Conservation (phyloP, 306 rosid genomes). For the Coriaria nepalensis region DNA sequence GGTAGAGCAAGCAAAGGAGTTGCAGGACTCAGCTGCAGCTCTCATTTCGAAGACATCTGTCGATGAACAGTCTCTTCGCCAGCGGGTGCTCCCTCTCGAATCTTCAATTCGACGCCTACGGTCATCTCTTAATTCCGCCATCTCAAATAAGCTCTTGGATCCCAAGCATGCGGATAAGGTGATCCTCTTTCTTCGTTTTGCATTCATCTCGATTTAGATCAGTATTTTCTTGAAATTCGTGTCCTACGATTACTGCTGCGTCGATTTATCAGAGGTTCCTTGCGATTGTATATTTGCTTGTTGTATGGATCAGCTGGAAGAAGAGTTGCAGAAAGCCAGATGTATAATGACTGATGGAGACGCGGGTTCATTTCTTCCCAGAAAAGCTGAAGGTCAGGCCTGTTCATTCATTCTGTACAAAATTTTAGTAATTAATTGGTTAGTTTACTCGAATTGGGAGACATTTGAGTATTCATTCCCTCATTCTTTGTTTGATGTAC, state of each 20-base stretch:
- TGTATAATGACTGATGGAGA: slow-evolving; percentile 80
- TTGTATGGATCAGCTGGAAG: slow-evolving; percentile 44
- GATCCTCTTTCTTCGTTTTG: slow-evolving; percentile 1
- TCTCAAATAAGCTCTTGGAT: slow-evolving; percentile 32
- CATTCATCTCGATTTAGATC: background rate
- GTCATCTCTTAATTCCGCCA: slow-evolving; percentile 41
- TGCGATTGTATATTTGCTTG: background rate
- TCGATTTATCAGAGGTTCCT: background rate
- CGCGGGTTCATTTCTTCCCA: slow-evolving; percentile 67
- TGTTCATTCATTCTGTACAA: background rate
- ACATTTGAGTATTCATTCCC: too few species aligned
- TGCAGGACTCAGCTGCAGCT: slow-evolving; percentile 48
- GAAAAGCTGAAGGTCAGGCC: slow-evolving; percentile 54
- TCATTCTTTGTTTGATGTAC: background rate
- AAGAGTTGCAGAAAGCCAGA: slow-evolving; percentile 68
- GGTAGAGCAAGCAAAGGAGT: slow-evolving; percentile 58
- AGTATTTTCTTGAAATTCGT: background rate
- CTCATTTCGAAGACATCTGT: slow-evolving; percentile 28
- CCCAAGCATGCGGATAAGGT: slow-evolving; percentile 58
- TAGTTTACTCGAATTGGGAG: too few species aligned
- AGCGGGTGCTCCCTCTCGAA: slow-evolving; percentile 44
- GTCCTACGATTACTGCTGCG: background rate
- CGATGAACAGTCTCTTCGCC: slow-evolving; percentile 71
- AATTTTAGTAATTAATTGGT: too few species aligned
- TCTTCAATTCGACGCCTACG: slow-evolving; percentile 55